Base-by-base conservation (phyloP, 306 rosid genomes). In the Sphenostylis stenocarpa region DNA sequence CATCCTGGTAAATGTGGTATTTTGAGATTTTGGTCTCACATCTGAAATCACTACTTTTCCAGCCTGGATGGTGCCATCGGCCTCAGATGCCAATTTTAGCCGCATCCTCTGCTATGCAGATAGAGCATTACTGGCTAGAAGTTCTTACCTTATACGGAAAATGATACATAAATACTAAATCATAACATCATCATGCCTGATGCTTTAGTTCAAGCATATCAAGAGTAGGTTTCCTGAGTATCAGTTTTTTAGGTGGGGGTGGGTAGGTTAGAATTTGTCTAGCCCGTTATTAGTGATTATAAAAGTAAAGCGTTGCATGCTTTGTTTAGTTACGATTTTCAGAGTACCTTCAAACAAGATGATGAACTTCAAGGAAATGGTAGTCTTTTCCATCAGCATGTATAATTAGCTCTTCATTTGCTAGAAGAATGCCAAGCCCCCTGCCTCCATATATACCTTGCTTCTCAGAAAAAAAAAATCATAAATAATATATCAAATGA, bases 131-230 rank as follows among this genome's bases (percentile, higher is more conserved):
- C 64, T 41, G 3, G 21, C 70, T 65, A 33, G 55, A 33, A 44
- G 84, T 73, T 48, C 84, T 75, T 10, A 23, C 4, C 20, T 51
- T 63, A 21, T 51, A 55, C 53, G 52, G 38, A 66, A 67, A 56
- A 19, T 41, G 24, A 44, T 21, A 38, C 51, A 64, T 65, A 8
- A 57, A 45, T 67, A 10, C 34, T 67, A 6, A 36, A 69, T n/a
- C 47, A 43, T 16, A 36, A 19, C 56, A 41, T 70, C 67, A 62
- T 23, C 16, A 33, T 28, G 61, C 44, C 31, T 61, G 67, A 58
- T 26, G 66, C 39, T 56, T 44, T 6, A 31, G 57, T 57, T 76
- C 26, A 39, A 66, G 36, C 15, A 11, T 19, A 20, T 10, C 9
- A 77, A 44, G 34, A 56, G 61, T 3, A 55, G 26, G 33, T 61